Base-by-base conservation (phyloP, 768 basidiomycete genomes). In the Mycena galericulata region DNA sequence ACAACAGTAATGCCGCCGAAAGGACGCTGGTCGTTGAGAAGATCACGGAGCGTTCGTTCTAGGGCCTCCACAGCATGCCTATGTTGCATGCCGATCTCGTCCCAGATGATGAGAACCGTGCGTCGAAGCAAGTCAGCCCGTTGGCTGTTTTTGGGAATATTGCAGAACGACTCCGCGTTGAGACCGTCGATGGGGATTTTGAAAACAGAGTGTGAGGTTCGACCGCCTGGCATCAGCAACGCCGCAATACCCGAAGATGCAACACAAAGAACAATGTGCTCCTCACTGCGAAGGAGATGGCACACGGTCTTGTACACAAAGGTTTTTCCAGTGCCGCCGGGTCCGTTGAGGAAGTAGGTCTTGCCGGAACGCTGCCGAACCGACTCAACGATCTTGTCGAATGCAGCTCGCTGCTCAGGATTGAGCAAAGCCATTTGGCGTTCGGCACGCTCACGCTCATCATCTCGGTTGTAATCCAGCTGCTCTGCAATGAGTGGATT, bases 161-260 rank as follows among this genome's bases (percentile, higher is more conserved):
- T 65, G 70, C 81, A 84, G 20, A 68, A 36, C 2, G 74, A 73
- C 14, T 72, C 41, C 41, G 45, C 46, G 29, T 47, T 61, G 46
- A 61, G 18, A 27, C 59, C 59, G n/a, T 70, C 63, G 40, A 85
- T 73, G 1, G 85, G 86, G 50, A 87, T 84, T 60, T 85, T 82
- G 76, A 87, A 86, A 2, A 50, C 71, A 0, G 85, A 87, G 71
- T 88, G 87, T 3, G 84, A 76, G 18, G 87, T 88, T 0, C 79
- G 73, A 5, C 86, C 86, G 53, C 83, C 83, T 9, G 68, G 70
- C 0, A 87, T 69, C 1, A 88, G 79, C 10, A 86, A 73, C 2
- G 84, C 76, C 17, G 87, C 80, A 72, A 87, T 83, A 1, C 85
- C 84, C 32, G 85, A 84, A 1, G 83, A 86, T 26, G 85, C 83